These are phyloP conservation scores for Hypoxylon intermedium DNA, from an alignment of 495 filamentous ascomycete genomes.

Conservation along the genomic window DNA sequence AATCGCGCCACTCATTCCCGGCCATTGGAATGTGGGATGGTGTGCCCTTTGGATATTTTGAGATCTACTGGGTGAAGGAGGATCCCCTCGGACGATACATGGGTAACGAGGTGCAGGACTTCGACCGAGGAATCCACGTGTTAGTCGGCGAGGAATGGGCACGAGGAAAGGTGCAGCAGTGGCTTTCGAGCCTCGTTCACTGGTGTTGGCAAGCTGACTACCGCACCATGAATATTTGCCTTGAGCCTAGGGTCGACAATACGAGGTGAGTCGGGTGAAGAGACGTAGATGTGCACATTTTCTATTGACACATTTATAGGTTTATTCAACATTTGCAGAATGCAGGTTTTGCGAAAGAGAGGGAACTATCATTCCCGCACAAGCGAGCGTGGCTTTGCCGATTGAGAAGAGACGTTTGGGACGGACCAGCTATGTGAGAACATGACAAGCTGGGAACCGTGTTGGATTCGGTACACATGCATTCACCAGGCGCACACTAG, in stretches of 20 bases:
- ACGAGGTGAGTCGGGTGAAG: constrained; percentile 66
- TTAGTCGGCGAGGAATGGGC: constrained; percentile 94
- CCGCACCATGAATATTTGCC: constrained; percentile 77
- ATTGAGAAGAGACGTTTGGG: constrained; percentile 82
- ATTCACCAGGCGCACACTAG: constrained; percentile 19
- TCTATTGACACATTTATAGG: constrained; percentile 53
- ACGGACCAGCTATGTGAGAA: constrained; percentile 72
- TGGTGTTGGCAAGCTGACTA: constrained; percentile 80
- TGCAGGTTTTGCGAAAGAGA: constrained; percentile 86
- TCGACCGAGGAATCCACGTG: constrained; percentile 87
- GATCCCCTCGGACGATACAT: constrained; percentile 75
- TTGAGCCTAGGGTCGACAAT: constrained; percentile 95
- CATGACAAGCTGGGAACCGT: constrained; percentile 1
- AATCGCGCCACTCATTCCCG: constrained; percentile 79
- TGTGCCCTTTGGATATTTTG: constrained; percentile 95
- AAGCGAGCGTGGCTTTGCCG: constrained; percentile 91
- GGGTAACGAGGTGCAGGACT: constrained; percentile 69
- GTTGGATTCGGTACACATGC: constrained; percentile 17
- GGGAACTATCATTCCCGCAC: constrained; percentile 86
- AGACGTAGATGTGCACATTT: background rate
- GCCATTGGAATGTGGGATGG: constrained; percentile 94
- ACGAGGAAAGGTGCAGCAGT: constrained; percentile 75
- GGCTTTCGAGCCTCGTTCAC: constrained; percentile 87
- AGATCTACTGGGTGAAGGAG: constrained; percentile 98
- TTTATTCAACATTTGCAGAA: constrained; percentile 78